phyloP scores from a whole-genome alignment of 345 rosid species.

The Punica granatum region DNA sequence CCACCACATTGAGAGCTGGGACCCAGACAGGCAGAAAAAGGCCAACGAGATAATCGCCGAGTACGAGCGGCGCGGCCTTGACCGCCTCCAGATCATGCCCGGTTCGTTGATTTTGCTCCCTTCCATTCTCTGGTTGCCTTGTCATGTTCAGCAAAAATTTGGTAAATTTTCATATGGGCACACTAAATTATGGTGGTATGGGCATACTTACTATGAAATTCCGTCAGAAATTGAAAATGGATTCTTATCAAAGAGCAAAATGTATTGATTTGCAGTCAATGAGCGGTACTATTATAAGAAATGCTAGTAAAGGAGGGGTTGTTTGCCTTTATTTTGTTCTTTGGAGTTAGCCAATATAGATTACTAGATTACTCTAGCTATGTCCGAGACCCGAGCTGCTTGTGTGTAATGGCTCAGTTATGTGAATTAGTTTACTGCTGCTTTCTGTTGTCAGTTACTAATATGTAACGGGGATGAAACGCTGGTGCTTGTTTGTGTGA shows the following conservation, averaged over 20 bases:
- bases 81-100: conserved; percentile 87
- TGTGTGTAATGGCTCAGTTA: no score
- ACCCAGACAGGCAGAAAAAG: conserved; percentile 43
- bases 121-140: neutral
- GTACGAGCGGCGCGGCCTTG: conserved; percentile 68
- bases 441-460: no score
- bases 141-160: neutral
- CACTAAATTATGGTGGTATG: neutral
- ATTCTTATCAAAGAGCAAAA: no score
- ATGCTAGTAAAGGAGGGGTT: neutral
- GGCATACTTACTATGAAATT: neutral
- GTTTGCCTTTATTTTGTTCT: no score
- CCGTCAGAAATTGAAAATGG: neutral
- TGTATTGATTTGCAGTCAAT: neutral
- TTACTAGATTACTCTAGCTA: no score
- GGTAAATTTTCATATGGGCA: neutral
- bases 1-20: conserved; percentile 69
- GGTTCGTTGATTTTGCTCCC: conserved; percentile 29
- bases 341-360: no score
- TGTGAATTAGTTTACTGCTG: no score
- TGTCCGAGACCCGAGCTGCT: no score
- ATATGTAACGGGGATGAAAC: no score
- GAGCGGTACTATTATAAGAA: neutral
- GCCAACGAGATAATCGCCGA: conserved; percentile 64
- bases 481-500: no score